Evolutionary conservation across 2,329 filamentous ascomycete species (phyloP), one percentile per base, ranked within the genome.

Genomic region (Colletotrichum salicis): DNA sequence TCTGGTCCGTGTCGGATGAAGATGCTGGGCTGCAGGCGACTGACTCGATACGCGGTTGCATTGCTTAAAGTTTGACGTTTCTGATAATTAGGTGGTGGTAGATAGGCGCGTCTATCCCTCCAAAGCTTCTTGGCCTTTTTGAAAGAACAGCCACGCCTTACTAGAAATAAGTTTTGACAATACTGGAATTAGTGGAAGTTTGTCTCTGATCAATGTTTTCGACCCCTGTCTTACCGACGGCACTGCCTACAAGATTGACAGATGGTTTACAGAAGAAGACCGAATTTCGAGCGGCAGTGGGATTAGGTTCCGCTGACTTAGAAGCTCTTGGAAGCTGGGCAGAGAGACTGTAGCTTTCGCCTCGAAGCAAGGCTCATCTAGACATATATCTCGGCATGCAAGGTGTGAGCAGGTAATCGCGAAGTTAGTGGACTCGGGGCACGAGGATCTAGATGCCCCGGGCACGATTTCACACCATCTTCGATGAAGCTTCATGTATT

Each of bases 21-120:
- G 6, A 12, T 33, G n/a, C 10, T 27, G 27, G 7, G 33, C 4
- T 45, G 10, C 35, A 51, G 35, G 35, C 11, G 6, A 33, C 54
- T 57, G 67, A 69, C 60, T 69, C 67, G 33, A 59, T 15, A 13
- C 61, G 41, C 54, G 5, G 54, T 65, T 45, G 37, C 37, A 64
- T 57, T 57, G 29, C 51, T 31, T 24, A 52, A 54, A 19, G 31
- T 65, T 54, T 45, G 19, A 11, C 5, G 41, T 41, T 13, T 59
- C 48, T 54, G 54, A 45, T 54, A 29, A 6, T 35, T 22, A 48
- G 41, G 37, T 52, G 19, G 24, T n/a, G 7, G 3, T n/a, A 48
- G 29, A 45, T 22, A 35, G 13, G 27, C 24, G 59, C 10, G 15
- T n/a, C 24, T 22, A 57, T 33, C 29, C 27, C 11, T n/a, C 19